Base-by-base conservation (phyloP, 169 alveolate species). In the Hepatocystis sp. region DNA sequence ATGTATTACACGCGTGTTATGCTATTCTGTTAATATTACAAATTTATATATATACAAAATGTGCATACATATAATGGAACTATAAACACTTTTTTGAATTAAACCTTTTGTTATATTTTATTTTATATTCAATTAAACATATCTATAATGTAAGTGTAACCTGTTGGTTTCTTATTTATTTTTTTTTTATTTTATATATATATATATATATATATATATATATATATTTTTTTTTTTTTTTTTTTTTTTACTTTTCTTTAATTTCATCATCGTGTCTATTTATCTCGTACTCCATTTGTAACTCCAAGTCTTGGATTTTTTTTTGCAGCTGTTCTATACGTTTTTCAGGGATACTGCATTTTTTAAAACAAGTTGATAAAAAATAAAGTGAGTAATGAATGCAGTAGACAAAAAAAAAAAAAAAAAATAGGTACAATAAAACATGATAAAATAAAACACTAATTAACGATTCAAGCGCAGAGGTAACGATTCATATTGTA, bases 231-330 rank as follows among this genome's bases (percentile, higher is more conserved):
- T 10, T 4, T 15, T 66, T 19, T 53, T 15, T 64, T 42, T 40
- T 23, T 39, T 15, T 36, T 21, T 64, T 15, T 36, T 76, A 76
- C 88, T 51, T 76, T 30, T 76, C 88, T 15, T 23, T 34, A n/a
- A 76, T 63, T 39, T 76, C 88, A 17, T 3, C 61, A 27, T 76
- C 76, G 66, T 76, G 71, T 5, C 67, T 46, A 58, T 76, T 76
- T 76, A 76, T 76, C 46, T 76, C 88, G 28, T 76, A 76, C 51
- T 76, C 88, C 1, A 76, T 49, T 23, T 76, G 88, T 39, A 76
- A 36, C 36, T 76, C 88, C 49, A 76, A 76, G 34, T 76, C 88
- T 34, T 28, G 56, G 19, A 76, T 30, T 36, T 76, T 76, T 58
- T 76, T 60, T 49, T 56, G 56, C 21, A 76, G 25, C 25, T 56